Evolutionary conservation across 2,329 filamentous ascomycete genomes (phyloP), one percentile per base, ranked within the genome.

Genomic region (Clonostachys solani): DNA sequence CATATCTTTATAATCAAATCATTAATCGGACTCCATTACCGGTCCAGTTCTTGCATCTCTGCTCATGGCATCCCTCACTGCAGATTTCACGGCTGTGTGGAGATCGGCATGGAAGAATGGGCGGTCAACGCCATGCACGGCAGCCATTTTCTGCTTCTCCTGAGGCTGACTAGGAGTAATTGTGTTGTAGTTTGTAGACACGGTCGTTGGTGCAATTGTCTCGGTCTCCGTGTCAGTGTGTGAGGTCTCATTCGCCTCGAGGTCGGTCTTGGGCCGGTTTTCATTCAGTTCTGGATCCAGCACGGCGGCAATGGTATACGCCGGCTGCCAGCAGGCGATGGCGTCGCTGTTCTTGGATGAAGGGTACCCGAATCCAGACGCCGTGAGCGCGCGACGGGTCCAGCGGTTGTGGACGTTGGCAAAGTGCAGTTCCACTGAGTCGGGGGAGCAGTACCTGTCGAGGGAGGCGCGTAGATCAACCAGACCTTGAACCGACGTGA

Each of bases 401-500:
- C 80, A 84, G 9, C 73, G 71, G 55, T 80, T 81, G 49, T 65
- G 65, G 8, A 83, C 65, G 38, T 71, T 69, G 2, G 78, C 77
- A 53, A 84, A 74, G 52, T 79, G 75, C 72, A 74, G 77, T 50
- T 78, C 72, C 9, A 76, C 72, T 0, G 57, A 51, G 38, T 72
- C 67, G 0, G 75, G 75, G 5, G 66, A 58, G 1, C 78, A 72
- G 54, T 81, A 75, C 13, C 70, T 67, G 57, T 81, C 75, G 3
- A 84, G 65, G 18, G 74, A 69, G 51, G 74, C 75, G 38, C 78
- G 71, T 12, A 80, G 61, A 54, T 83, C 78, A 42, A 81, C 67
- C 12, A 84, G 63, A 1, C 75, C 75, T 54, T 84, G 79, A 0
- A 82, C 61, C 3, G 76, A 75, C 0, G 80, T 83, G 9, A 80